Evolutionary conservation across 257 asterid species (phyloP).

Genomic region (Pogostemon cablin): DNA sequence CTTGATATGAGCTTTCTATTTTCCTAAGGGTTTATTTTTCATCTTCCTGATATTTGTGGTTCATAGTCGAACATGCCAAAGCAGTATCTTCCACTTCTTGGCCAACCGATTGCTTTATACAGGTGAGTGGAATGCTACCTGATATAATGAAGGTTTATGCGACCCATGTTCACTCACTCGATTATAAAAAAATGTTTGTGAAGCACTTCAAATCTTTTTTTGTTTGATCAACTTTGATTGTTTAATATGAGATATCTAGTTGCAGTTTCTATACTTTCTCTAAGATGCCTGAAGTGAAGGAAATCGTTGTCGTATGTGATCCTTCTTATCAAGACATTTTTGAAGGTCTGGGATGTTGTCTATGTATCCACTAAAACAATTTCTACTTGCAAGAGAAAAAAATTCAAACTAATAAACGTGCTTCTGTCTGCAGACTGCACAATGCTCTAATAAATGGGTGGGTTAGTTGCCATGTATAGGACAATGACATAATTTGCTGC

Average conservation of each 20-base stretch:
- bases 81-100: constrained; percentile 98
- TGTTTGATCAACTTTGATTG: constrained; percentile 31
- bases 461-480: constrained; percentile 8
- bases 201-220: not conserved
- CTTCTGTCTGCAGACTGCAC: not conserved
- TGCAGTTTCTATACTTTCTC: constrained; percentile 93
- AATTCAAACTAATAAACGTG: not conserved
- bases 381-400: not conserved
- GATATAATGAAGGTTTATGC: not conserved
- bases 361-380: constrained; percentile 17
- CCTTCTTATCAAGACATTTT: constrained; percentile 94
- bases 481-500: constrained; percentile 6
- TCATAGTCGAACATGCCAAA: constrained; percentile 96
- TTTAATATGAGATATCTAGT: constrained; percentile 38
- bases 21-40: constrained; percentile 15
- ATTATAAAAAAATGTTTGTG: constrained; percentile 15
- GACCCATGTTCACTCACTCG: not conserved
- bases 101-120: constrained; percentile 93
- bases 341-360: constrained; percentile 67
- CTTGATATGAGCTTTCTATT: constrained; percentile 11
- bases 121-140: constrained; percentile 52
- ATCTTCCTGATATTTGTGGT: constrained; percentile 42
- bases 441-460: not conserved
- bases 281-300: constrained; percentile 92
- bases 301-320: constrained; percentile 94